A percentile compares a stretch with the other conserved stretches of the same genome.
These are phyloP conservation scores for Zymoseptoria tritici DNA, from an alignment of 2,329 filamentous ascomycete genomes.

Conservation along the genomic window DNA sequence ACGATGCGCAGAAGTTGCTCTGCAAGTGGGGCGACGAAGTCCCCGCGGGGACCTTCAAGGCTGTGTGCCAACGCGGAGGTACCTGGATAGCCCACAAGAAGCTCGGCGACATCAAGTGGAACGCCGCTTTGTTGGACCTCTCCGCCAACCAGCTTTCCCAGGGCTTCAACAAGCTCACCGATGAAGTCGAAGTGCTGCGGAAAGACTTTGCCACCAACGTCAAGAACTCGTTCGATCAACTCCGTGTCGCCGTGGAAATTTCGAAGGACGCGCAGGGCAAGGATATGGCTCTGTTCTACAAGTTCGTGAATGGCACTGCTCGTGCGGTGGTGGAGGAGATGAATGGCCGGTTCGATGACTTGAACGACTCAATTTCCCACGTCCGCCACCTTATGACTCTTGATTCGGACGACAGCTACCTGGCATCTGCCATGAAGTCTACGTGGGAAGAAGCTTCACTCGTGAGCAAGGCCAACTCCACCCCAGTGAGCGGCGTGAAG, in stretches of 20 bases:
- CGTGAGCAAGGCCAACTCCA: background rate
- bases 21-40: background rate
- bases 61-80: slow-evolving; percentile 1
- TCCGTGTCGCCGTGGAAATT: background rate
- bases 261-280: slow-evolving; percentile 2
- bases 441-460: background rate
- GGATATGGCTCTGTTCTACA: background rate
- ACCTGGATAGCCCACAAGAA: background rate
- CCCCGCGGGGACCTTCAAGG: background rate
- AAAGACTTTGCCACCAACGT: background rate
- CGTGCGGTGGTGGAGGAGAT: background rate
- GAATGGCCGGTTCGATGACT: background rate
- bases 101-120: background rate
- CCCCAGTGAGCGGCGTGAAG: background rate
- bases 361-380: background rate
- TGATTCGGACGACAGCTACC: background rate
- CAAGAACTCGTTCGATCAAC: background rate
- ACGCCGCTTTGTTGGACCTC: background rate
- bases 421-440: background rate
- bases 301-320: background rate
- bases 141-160: background rate
- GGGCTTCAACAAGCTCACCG: background rate
- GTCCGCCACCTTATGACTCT: background rate
- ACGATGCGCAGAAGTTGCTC: background rate
- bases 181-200: background rate